Evolutionary conservation across 805 yeast genomes (phyloP).

Genomic region (Candida vartiovaarae): DNA sequence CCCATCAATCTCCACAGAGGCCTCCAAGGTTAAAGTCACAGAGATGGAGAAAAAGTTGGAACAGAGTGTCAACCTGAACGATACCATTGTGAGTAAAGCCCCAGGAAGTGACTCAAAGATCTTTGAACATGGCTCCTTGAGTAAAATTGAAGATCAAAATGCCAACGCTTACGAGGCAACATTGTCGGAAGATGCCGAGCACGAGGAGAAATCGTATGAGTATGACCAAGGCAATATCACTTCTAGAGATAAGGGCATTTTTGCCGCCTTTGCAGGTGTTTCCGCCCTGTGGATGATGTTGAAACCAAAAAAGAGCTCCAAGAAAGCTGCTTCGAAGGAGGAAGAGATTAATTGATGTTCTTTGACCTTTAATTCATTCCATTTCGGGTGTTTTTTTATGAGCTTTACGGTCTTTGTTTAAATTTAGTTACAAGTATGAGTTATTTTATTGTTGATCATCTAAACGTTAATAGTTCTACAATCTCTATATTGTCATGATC

Average conservation of each 20-base stretch:
- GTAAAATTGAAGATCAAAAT: constrained; percentile 11
- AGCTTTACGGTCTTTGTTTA: not conserved
- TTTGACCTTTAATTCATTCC: not conserved
- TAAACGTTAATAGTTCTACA: constrained; percentile 11
- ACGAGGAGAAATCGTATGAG: constrained; percentile 15
- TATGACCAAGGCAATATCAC: constrained; percentile 17
- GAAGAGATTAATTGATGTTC: no score
- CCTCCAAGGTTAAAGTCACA: constrained; percentile 32
- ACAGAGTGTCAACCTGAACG: constrained; percentile 7
- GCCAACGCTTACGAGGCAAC: constrained; percentile 8
- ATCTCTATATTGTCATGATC: constrained; percentile 6
- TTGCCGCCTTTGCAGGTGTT: constrained; percentile 20
- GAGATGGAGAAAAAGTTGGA: constrained; percentile 20
- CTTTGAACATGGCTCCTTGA: constrained; percentile 16
- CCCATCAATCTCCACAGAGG: constrained; percentile 43
- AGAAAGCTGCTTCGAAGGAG: constrained; percentile 1
- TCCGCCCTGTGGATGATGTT: constrained; percentile 26
- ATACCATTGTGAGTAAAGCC: constrained; percentile 20
- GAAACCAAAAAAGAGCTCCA: constrained; percentile 2
- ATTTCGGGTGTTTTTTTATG: not conserved
- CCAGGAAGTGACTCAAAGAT: constrained; percentile 20
- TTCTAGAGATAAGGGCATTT: constrained; percentile 20
- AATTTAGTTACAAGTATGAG: not conserved
- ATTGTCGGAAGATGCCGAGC: constrained; percentile 7
- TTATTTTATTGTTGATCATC: no score